phyloP scores from a whole-genome alignment of 768 basidiomycete genomes.

The Leccinum disarticulatum region DNA sequence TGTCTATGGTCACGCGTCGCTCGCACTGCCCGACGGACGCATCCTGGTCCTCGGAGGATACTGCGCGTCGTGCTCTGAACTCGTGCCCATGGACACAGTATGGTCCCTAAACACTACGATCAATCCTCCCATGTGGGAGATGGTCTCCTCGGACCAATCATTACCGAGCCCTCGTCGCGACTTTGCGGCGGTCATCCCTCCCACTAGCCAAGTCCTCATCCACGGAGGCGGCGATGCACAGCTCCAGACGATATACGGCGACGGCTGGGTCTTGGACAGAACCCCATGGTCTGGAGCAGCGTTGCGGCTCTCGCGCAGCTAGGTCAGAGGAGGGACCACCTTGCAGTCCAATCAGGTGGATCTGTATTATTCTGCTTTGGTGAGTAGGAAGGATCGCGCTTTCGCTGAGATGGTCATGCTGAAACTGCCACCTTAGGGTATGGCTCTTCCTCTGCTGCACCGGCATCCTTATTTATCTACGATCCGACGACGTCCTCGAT shows the following conservation, averaged over 20 bases:
- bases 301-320: conserved; percentile 54
- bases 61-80: conserved; percentile 41
- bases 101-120: conserved; percentile 64
- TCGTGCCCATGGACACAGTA: conserved; percentile 58
- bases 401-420: conserved; percentile 2
- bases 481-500: conserved; percentile 37
- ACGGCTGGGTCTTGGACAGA: conserved; percentile 72
- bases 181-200: conserved; percentile 54
- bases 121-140: conserved; percentile 49
- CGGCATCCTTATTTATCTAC: conserved; percentile 56
- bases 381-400: conserved; percentile 36
- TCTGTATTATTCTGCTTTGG: conserved; percentile 79
- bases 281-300: conserved; percentile 59
- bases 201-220: conserved; percentile 60
- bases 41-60: conserved; percentile 79
- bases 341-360: conserved; percentile 58
- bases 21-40: conserved; percentile 65
- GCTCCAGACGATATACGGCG: conserved; percentile 52
- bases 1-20: conserved; percentile 69
- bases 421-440: conserved; percentile 29
- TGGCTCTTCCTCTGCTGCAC: conserved; percentile 39
- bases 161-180: conserved; percentile 61
- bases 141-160: conserved; percentile 36
- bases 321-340: conserved; percentile 70
- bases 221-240: conserved; percentile 73